A percentile compares a stretch with the other conserved stretches of the same genome.
Conservation (phyloP, 345 rosid species). For the Aurinia saxatilis region DNA sequence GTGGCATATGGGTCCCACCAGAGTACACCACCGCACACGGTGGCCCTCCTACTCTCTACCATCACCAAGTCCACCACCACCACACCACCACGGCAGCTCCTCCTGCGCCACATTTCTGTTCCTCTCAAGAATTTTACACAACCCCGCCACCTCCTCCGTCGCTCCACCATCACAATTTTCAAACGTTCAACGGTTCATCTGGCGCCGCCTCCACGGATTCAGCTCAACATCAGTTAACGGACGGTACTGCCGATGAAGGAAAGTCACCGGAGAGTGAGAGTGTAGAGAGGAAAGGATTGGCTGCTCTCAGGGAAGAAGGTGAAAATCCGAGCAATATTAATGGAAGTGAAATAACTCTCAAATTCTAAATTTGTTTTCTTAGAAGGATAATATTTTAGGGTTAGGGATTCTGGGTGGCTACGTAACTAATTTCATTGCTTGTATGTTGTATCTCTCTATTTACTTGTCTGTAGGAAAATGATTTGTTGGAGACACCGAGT, state of each 20-base stretch:
- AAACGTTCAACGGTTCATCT: conserved; percentile 38
- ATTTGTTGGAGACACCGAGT: not conserved
- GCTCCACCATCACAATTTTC: conserved; percentile 50
- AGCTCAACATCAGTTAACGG: conserved; percentile 20
- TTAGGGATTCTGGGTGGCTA: conserved; percentile 18
- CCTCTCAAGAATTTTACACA: conserved; percentile 75
- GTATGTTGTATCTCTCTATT: conserved; percentile 2
- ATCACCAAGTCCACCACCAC: conserved; percentile 39
- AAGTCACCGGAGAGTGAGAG: conserved; percentile 77
- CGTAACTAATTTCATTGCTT: conserved; percentile 12
- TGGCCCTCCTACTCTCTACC: conserved; percentile 48
- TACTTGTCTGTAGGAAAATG: not conserved
- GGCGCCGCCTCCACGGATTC: conserved; percentile 25
- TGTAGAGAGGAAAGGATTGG: conserved; percentile 58
- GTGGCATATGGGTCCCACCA: conserved; percentile 91
- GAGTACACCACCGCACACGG: conserved; percentile 73
- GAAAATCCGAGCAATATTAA: conserved; percentile 55
- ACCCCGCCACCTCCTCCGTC: conserved; percentile 27
- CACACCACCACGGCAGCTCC: conserved; percentile 34
- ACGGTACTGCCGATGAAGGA: conserved; percentile 64
- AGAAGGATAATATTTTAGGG: conserved; percentile 14
- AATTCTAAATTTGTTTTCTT: conserved; percentile 33
- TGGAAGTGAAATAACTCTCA: conserved; percentile 88
- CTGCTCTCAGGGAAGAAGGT: conserved; percentile 61
- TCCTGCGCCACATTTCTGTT: conserved; percentile 58